Evolutionary conservation across 176 grass and related monocot species (phyloP).

Genomic region (Rhynchospora pubera): DNA sequence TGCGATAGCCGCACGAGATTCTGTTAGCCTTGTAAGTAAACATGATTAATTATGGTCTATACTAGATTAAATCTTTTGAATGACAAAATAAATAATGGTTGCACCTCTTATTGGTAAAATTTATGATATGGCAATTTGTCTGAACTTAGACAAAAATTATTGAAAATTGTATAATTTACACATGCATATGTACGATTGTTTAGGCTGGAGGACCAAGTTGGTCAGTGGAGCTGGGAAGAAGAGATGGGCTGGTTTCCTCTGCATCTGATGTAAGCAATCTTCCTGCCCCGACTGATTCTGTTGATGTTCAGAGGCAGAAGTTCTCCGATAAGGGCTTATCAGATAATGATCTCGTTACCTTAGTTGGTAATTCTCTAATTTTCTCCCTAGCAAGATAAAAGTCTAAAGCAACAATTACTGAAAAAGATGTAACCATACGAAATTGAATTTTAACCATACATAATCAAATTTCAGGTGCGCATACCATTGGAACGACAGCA

Average conservation of each 20-base stretch:
- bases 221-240: constrained; percentile 67
- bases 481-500: constrained; percentile 67
- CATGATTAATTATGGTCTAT: not conserved
- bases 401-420: not conserved
- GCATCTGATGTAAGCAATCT: constrained; percentile 46
- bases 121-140: not conserved
- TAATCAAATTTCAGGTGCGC: constrained; percentile 28
- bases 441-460: not conserved
- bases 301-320: constrained; percentile 66
- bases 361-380: constrained; percentile 38
- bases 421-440: not conserved
- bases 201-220: constrained; percentile 71
- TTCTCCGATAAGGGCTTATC: constrained; percentile 57
- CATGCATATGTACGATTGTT: not conserved
- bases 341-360: constrained; percentile 55
- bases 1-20: constrained; percentile 61
- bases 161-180: not conserved
- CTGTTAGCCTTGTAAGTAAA: constrained; percentile 50
- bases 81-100: not conserved
- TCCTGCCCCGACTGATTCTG: constrained; percentile 51
- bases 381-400: not conserved
- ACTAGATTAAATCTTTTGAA: not conserved
- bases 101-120: not conserved
- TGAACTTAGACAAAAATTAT: too few species aligned
- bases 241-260: constrained; percentile 62